These are phyloP conservation scores for Fusarium compactum DNA, from an alignment of 2,329 filamentous ascomycete species.

Conservation along the genomic window DNA sequence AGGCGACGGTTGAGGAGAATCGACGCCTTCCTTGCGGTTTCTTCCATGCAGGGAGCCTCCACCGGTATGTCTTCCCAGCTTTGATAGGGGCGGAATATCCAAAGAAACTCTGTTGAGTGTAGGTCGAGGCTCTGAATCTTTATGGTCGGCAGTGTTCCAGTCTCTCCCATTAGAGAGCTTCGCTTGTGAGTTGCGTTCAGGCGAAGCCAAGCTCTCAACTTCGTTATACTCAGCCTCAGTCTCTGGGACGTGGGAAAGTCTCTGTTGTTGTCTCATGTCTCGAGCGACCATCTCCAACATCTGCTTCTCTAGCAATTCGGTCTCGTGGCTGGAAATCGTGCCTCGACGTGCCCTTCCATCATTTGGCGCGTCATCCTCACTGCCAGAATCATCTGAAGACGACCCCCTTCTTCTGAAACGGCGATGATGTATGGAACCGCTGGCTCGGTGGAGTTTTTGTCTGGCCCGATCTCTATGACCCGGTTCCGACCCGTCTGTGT, in stretches of 20 bases:
- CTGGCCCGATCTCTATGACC: slow-evolving; percentile 70
- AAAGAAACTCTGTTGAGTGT: slow-evolving; percentile 36
- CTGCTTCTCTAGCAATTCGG: slow-evolving; percentile 70
- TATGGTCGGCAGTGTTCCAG: slow-evolving; percentile 55
- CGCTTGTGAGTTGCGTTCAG: slow-evolving; percentile 47
- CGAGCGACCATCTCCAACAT: slow-evolving; percentile 71
- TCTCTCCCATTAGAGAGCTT: slow-evolving; percentile 51
- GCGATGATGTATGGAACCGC: slow-evolving; percentile 61
- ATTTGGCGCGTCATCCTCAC: slow-evolving; percentile 60
- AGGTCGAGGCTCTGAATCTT: slow-evolving; percentile 55
- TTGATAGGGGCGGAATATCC: slow-evolving; percentile 44
- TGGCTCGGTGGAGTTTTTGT: slow-evolving; percentile 70
- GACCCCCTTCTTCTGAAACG: slow-evolving; percentile 65
- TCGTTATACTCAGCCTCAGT: slow-evolving; percentile 53
- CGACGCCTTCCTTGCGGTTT: slow-evolving; percentile 59
- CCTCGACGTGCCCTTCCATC: slow-evolving; percentile 54
- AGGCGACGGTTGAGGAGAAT: slow-evolving; percentile 64
- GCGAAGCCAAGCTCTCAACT: slow-evolving; percentile 50
- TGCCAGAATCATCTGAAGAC: slow-evolving; percentile 69
- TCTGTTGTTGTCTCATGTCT: slow-evolving; percentile 59
- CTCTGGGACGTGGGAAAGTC: slow-evolving; percentile 50
- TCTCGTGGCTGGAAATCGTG: slow-evolving; percentile 62
- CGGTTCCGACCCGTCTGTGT: slow-evolving; percentile 61
- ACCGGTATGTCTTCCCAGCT: slow-evolving; percentile 58
- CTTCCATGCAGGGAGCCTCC: slow-evolving; percentile 59